Evolutionary conservation across 202 grass and related monocot species (phyloP), one percentile per base, ranked within the genome.

Genomic region (Zizania palustris): DNA sequence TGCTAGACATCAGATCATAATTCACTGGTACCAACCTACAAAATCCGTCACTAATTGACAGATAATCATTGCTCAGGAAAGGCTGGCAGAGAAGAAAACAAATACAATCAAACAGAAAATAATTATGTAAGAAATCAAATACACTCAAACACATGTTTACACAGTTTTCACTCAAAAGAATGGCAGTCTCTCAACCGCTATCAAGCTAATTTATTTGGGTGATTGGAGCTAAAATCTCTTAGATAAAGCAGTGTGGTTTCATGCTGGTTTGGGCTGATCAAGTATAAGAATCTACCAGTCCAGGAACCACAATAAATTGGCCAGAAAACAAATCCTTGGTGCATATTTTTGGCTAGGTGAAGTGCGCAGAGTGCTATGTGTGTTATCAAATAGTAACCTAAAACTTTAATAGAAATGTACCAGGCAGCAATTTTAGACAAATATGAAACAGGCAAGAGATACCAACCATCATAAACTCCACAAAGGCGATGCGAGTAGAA

Each of bases 401-500:
- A 65, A 36, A 65, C 60, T 28, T 63, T 35, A 66, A 45, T 48
- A 76, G 20, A 18, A 45, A 63, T n/a, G 58, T 4, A 36, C 4
- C 49, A 80, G 41, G 16, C 53, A 48, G 15, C 6, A 53, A 63
- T 51, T 43, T 66, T 36, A 21, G 12, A 48, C 12, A 72, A 45
- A 84, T 69, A 42, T 57, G n/a, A 71, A 76, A 80, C 20, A 50
- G n/a, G 55, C 2, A 68, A 82, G 42, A 59, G 37, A 15, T 75
- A 73, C 81, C 85, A 81, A 99, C 96, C 90, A 92, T 92, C 63
- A 96, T 87, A 99, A 99, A 99, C 78, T 99, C 96, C 61, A 99
- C 96, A 96, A 99, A 99, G 48, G 96, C 89, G 37, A 99, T 99
- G 75, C 92, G 80, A 44, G 96, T 99, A 63, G 90, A 92, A 85